Percentiles rank a stretch among this genome's conserved stretches.
These are phyloP conservation scores for Primulina eburnea DNA, from an alignment of 257 asterid species.

Conservation along the genomic window DNA sequence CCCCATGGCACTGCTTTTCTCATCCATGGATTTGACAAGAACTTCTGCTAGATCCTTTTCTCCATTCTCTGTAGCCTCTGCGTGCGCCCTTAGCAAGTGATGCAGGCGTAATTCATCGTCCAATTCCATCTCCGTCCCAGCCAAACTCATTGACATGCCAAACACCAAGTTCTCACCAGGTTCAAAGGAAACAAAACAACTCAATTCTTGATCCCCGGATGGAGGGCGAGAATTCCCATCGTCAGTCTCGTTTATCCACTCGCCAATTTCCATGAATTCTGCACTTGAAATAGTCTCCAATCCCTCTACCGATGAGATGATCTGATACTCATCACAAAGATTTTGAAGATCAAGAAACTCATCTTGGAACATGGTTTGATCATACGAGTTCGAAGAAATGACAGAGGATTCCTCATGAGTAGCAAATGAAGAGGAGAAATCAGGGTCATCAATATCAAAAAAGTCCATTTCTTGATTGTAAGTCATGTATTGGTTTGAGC, in stretches of 20 bases:
- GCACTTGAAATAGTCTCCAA: constrained; percentile 24
- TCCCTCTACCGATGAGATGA: constrained; percentile 28
- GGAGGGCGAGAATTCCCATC: constrained; percentile 31
- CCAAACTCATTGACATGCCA: constrained; percentile 24
- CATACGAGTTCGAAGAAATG: constrained; percentile 43
- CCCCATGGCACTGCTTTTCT: constrained; percentile 49
- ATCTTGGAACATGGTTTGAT: constrained; percentile 37
- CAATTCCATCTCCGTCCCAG: constrained; percentile 32
- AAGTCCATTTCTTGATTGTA: constrained; percentile 34
- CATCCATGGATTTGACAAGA: constrained; percentile 38
- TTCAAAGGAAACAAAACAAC: constrained; percentile 36
- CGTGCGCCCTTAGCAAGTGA: constrained; percentile 58
- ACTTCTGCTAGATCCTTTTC: constrained; percentile 49
- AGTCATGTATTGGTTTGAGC: constrained; percentile 25
- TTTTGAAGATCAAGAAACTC: constrained; percentile 36
- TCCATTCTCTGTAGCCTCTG: constrained; percentile 56
- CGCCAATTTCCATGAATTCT: constrained; percentile 27
- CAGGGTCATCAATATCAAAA: constrained; percentile 13
- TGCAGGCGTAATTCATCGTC: constrained; percentile 37
- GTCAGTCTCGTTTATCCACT: constrained; percentile 42
- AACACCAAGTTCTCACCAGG: constrained; percentile 29
- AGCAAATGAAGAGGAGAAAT: constrained; percentile 38
- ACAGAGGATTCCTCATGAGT: constrained; percentile 37
- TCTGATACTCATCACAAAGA: constrained; percentile 29
- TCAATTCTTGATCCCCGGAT: constrained; percentile 31